Base-by-base conservation (phyloP, 2,329 filamentous ascomycete species). In the Nemania serpens region DNA sequence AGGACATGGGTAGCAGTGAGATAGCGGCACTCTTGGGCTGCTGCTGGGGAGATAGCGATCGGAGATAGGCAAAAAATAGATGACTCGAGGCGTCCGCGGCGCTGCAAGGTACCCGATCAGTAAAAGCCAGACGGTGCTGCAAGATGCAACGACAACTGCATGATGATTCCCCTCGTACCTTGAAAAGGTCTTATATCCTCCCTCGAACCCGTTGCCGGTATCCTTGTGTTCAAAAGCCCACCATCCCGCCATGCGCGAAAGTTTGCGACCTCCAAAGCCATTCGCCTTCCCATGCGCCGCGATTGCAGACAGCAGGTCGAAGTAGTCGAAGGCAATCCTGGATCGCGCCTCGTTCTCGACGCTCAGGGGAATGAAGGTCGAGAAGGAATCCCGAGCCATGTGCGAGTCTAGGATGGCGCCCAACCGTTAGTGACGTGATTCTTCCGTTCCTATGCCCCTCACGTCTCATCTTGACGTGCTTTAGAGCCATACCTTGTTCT, bases 211-310 rank as follows among this genome's bases (percentile, higher is more conserved):
- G 73, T 90, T 94, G 43, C 90, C 91, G 6, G 88, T 88, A 73
- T 98, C 93, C 48, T 82, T 85, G 68, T 96, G 91, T 71, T 97
- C 94, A 74, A 99, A 99, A 1, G 94, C 93, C 95, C 95, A 99
- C 95, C 95, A 99, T 47, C 93, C 93, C 42, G 94, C 95, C 84
- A 96, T 91, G 67, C 95, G 87, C 10, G 95, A 98, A 56, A 99
- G 84, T 75, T 98, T 98, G 66, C 93, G 88, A 25, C 95, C 95
- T 62, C 93, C 91, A 65, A 99, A 86, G 45, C 95, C 95, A 74
- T 99, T 99, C 56, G 82, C 87, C 79, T 98, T 98, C 68, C 91
- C 91, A 71, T 97, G 91, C 13, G 95, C 95, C 36, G 95, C 93
- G 69, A 97, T 87, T 7, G 94, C 92, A 3, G 94, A 88, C 46